A percentile compares a stretch with the other conserved stretches of the same genome.
Conservation (phyloP, 108 stramenopile species). For the Ochromonas danica region DNA sequence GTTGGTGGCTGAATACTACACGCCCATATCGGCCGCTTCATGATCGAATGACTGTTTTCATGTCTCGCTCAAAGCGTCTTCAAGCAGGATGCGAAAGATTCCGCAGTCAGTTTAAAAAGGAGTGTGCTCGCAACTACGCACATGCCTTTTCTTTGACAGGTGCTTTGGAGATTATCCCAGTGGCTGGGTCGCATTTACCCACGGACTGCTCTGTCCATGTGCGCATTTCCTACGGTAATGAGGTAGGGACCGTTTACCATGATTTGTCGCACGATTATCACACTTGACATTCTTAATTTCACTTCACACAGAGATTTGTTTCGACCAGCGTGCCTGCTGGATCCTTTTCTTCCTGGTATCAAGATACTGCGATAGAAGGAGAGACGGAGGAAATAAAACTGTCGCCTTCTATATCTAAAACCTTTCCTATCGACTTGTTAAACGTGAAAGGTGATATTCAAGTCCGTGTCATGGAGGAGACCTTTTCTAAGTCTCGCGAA, state of each 20-base stretch:
- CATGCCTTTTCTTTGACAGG: background rate
- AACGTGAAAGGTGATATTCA: conserved; percentile 8
- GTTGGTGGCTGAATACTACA: too few species aligned
- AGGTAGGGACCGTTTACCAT: too few species aligned
- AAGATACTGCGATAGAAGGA: background rate
- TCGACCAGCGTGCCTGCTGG: background rate
- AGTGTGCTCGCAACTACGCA: background rate
- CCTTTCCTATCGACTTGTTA: background rate
- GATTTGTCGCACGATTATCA: too few species aligned
- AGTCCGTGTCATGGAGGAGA: conserved; percentile 7
- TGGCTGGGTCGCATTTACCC: background rate
- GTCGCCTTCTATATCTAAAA: too few species aligned
- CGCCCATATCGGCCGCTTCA: too few species aligned
- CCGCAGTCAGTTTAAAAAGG: background rate
- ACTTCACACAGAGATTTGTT: background rate
- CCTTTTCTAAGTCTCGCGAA: background rate
- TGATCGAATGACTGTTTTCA: background rate
- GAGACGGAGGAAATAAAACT: too few species aligned
- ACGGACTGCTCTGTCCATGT: background rate
- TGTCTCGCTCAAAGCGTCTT: background rate
- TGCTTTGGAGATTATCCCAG: background rate
- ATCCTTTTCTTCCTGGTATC: background rate
- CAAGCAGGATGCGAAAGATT: background rate
- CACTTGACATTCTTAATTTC: too few species aligned
- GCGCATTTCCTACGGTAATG: background rate